Evolutionary conservation across 2,329 filamentous ascomycete species (phyloP), one percentile per base, ranked within the genome.

Genomic region (Sporothrix schenckii): DNA sequence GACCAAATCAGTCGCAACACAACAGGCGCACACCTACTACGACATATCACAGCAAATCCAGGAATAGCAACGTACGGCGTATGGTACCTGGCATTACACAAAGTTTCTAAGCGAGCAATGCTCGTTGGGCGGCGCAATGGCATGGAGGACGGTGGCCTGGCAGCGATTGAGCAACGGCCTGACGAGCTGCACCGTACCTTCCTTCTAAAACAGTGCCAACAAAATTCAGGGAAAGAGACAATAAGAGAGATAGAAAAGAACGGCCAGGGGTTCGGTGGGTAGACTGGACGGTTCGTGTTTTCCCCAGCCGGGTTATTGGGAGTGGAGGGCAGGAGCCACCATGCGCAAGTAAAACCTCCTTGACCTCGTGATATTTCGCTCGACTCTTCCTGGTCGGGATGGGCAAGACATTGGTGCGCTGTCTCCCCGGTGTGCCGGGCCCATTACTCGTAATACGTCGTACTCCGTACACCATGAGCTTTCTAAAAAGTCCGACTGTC

Each of bases 241-340:
- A 68, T 44, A 68, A 74, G 39, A 63, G 69, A 70, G 75, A 73
- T 39, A 76, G 61, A 69, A 71, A 75, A 76, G 75, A 79, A 69
- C 75, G 50, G 52, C 66, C 39, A n/a, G 49, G 50, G 65, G 50
- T 30, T 50, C 24, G 63, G 61, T 47, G 52, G 39, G 19, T 34
- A 19, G 9, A 30, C 27, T 58, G 56, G 19, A 24, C 41, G 41
- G 60, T 49, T 65, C 16, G 65, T 66, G 50, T 34, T 50, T 68
- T 60, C 27, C 39, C n/a, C 52, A 68, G 49, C 63, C 49, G 21
- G 30, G 63, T 41, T 41, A 66, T 78, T 34, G 7, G 78, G 77
- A 41, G n/a, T 27, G 41, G 58, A 63, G 24, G 34, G 41, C 19
- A 47, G 60, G 41, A 50, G 44, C 61, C 21, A 63, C 60, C 58